A percentile compares a stretch with the other conserved stretches of the same genome.
These are phyloP conservation scores for Ceratobasidium sp. DNA, from an alignment of 1,284 basidiomycete species.

Conservation along the genomic window DNA sequence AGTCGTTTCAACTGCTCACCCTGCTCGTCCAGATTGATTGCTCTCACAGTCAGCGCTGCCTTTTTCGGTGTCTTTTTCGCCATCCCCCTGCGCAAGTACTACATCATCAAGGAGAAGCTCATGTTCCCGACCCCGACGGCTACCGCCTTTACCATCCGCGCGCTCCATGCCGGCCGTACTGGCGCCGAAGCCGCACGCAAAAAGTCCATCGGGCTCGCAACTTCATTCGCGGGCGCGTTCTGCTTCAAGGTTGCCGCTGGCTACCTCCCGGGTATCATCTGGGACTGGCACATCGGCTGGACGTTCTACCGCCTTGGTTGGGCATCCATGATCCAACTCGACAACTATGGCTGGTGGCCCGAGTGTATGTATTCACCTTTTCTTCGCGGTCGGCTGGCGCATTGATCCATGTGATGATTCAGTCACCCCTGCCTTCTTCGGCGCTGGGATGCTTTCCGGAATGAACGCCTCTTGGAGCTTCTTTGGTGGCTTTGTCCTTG, in stretches of 20 bases:
- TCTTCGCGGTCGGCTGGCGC: constrained; percentile 18
- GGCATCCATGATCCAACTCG: constrained; percentile 67
- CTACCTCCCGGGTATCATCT: constrained; percentile 68
- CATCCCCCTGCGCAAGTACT: constrained; percentile 71
- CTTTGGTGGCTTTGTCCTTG: constrained; percentile 67
- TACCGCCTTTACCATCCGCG: constrained; percentile 73
- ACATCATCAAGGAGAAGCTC: constrained; percentile 73
- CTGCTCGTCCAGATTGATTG: constrained; percentile 59
- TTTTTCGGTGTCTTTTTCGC: constrained; percentile 76
- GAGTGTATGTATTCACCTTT: constrained; percentile 56
- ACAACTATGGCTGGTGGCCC: constrained; percentile 67
- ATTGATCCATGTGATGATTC: constrained; percentile 47
- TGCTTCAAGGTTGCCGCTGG: constrained; percentile 66
- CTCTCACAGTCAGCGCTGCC: constrained; percentile 66
- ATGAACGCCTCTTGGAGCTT: constrained; percentile 75
- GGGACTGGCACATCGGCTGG: constrained; percentile 76
- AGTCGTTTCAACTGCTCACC: background rate
- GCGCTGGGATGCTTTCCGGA: constrained; percentile 73
- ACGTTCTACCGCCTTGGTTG: constrained; percentile 68
- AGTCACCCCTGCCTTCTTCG: constrained; percentile 75
- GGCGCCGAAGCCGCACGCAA: constrained; percentile 66
- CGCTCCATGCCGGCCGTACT: constrained; percentile 65
- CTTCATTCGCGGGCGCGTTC: constrained; percentile 64
- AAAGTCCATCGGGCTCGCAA: constrained; percentile 66
- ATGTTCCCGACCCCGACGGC: constrained; percentile 77